Evolutionary conservation across 2,329 filamentous ascomycete genomes (phyloP).

Genomic region (Leptodontidium sp.): DNA sequence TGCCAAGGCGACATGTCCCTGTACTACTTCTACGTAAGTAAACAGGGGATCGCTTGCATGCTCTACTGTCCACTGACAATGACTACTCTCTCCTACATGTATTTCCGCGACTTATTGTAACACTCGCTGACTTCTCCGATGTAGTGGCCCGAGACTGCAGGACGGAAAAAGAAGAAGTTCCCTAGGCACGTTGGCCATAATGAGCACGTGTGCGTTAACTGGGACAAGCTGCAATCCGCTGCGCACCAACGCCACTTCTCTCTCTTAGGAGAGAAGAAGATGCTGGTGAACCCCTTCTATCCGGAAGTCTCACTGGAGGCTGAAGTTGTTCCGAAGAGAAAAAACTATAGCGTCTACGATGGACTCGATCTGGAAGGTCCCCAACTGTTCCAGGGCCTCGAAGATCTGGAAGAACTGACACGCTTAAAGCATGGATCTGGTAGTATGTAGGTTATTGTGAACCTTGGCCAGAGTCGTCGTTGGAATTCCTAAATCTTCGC

Average conservation of each 20-base stretch:
- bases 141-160: background rate
- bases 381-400: background rate
- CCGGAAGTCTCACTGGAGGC: background rate
- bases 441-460: too few relatives aligned
- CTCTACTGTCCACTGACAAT: background rate
- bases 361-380: background rate
- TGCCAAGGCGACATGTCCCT: background rate
- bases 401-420: background rate
- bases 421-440: background rate
- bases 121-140: background rate
- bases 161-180: background rate
- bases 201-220: background rate
- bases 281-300: background rate
- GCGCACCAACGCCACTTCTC: background rate
- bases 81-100: background rate
- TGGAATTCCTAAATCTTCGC: too few relatives aligned
- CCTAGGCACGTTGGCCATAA: background rate
- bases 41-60: background rate
- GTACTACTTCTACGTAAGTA: conserved; percentile 7
- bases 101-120: background rate
- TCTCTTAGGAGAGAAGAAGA: background rate
- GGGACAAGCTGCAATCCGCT: background rate
- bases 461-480: too few relatives aligned
- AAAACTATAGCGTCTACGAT: background rate
- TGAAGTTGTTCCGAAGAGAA: background rate